Conservation (phyloP, 2,329 filamentous ascomycete species). For the Paraconiothyrium sp. region DNA sequence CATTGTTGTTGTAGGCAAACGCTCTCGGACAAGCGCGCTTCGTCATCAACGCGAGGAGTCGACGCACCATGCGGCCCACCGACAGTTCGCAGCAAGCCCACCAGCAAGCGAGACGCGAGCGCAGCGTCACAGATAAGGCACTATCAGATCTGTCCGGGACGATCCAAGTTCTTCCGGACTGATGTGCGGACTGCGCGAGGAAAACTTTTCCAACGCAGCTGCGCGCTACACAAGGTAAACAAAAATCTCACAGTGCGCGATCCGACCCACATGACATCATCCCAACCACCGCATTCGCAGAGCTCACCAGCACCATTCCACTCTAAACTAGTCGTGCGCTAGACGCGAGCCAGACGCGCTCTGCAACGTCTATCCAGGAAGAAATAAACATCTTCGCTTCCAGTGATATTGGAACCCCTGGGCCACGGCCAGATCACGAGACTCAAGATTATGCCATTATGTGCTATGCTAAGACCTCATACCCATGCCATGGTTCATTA, state of each 20-base stretch:
- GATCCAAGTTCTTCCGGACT: too few species aligned
- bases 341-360: constrained; percentile 1
- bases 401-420: background rate
- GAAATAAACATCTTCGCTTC: background rate
- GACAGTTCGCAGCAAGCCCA: constrained; percentile 11
- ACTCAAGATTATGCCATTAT: constrained; percentile 4
- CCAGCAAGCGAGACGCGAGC: constrained; percentile 6
- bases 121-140: background rate
- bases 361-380: background rate
- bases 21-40: constrained; percentile 9
- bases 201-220: constrained; percentile 11
- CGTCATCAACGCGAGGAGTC: constrained; percentile 11
- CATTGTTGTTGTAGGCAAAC: constrained; percentile 16
- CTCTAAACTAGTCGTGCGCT: background rate
- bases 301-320: background rate
- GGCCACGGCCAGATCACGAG: background rate
- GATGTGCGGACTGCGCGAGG: background rate
- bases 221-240: constrained; percentile 14
- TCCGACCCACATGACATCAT: constrained; percentile 13
- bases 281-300: constrained; percentile 6
- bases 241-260: constrained; percentile 12
- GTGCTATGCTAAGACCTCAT: background rate
- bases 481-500: background rate
- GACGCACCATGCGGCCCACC: constrained; percentile 7
- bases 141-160: too few species aligned